These are phyloP conservation scores for Apiospora sp. DNA, from an alignment of 2,329 filamentous ascomycete species.

Conservation along the genomic window DNA sequence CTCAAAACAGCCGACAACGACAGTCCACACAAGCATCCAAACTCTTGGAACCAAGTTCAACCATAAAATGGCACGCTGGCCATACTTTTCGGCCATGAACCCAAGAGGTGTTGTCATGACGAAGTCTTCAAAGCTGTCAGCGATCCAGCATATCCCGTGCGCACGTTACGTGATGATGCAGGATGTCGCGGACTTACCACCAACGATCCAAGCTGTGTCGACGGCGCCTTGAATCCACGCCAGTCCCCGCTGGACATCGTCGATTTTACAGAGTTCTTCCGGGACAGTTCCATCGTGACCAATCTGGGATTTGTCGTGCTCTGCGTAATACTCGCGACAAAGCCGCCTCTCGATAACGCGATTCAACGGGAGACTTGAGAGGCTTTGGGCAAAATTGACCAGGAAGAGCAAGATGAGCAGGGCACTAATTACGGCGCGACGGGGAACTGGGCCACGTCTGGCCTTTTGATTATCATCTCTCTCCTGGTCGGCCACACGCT, in stretches of 20 bases:
- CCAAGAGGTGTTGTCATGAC: conserved; percentile 58
- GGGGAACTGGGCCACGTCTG: conserved; percentile 1
- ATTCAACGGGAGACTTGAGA: conserved; percentile 57
- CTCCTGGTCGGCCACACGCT: neutral
- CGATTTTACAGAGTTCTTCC: conserved; percentile 62
- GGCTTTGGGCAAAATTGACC: conserved; percentile 55
- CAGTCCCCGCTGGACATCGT: conserved; percentile 57
- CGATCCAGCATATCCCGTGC: neutral
- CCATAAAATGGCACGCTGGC: conserved; percentile 49
- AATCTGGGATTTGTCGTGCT: conserved; percentile 47
- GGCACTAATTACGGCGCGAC: conserved; percentile 29
- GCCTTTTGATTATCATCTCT: conserved; percentile 2
- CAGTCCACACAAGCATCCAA: conserved; percentile 50
- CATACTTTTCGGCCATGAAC: conserved; percentile 53
- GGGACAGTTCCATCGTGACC: conserved; percentile 49
- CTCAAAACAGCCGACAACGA: conserved; percentile 49
- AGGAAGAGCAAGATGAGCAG: conserved; percentile 53
- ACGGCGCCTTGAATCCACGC: conserved; percentile 61
- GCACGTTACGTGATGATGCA: neutral
- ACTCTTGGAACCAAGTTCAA: conserved; percentile 54
- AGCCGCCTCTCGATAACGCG: conserved; percentile 55
- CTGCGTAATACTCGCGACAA: conserved; percentile 58
- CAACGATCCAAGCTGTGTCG: conserved; percentile 58
- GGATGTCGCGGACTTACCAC: conserved; percentile 45
- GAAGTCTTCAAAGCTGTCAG: conserved; percentile 47